These are phyloP conservation scores for Trichoderma sp. DNA, from an alignment of 2,329 filamentous ascomycete genomes.

Conservation along the genomic window DNA sequence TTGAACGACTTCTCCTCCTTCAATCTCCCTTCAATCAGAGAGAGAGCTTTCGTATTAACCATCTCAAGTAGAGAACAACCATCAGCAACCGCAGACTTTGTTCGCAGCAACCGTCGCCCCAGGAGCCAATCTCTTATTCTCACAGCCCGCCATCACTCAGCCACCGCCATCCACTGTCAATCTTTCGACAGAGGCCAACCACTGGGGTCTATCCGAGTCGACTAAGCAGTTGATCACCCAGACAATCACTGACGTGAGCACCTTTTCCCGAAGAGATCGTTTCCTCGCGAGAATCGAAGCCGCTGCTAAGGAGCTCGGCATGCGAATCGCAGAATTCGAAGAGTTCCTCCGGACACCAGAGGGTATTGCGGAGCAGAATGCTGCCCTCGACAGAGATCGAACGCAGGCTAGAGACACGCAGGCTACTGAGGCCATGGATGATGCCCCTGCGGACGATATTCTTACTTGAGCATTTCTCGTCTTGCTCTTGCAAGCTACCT, in stretches of 20 bases:
- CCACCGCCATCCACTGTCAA: constrained; percentile 1
- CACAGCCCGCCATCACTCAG: constrained; percentile 13
- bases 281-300: constrained; percentile 57
- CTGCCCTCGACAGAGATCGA: constrained; percentile 35
- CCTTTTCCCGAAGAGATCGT: constrained; percentile 50
- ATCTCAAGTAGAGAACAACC: constrained; percentile 49
- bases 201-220: constrained; percentile 37
- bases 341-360: constrained; percentile 44
- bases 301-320: constrained; percentile 58
- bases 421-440: constrained; percentile 27
- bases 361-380: constrained; percentile 36
- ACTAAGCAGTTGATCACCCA: constrained; percentile 38
- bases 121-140: constrained; percentile 31
- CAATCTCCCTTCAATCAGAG: neutral
- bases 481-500: neutral
- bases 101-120: constrained; percentile 31
- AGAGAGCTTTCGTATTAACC: neutral
- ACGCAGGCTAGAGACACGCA: constrained; percentile 17
- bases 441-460: constrained; percentile 20
- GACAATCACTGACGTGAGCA: constrained; percentile 51
- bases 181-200: constrained; percentile 41
- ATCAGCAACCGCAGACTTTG: constrained; percentile 44
- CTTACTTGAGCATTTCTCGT: neutral
- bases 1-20: no score
- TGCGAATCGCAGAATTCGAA: constrained; percentile 57